Base-by-base conservation (phyloP, 257 asterid species). In the Osmanthus fragrans region DNA sequence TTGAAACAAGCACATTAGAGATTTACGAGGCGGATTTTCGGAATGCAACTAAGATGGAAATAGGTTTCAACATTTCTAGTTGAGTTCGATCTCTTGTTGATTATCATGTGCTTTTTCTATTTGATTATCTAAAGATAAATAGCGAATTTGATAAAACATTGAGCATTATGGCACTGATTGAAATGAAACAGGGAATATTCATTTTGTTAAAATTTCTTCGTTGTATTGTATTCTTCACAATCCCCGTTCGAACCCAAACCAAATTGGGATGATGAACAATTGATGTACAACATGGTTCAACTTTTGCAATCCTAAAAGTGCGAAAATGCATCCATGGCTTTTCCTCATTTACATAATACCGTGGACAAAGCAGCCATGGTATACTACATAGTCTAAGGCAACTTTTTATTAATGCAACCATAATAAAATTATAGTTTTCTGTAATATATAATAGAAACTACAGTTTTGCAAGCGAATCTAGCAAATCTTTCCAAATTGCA, bases 401-500 rank as follows among this genome's bases (percentile, higher is more conserved):
- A 63, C 69, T 63, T 60, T 29, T 60, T 63, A 63, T 63, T 63
- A 63, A 63, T 63, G 36, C 34, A 63, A 63, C 33, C 69, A 25
- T 5, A 63, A 63, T 6, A 63, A 27, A 42, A 63, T 25, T 23
- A 21, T 21, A 12, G 23, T 23, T 63, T 21, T 60, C 69, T 63
- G 69, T 25, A 63, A 23, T 25, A 23, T 25, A 63, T 11, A 7
- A 27, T 63, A 25, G 25, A 63, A 63, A 11, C 69, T 63, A 27
- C 30, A 58, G 56, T 47, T 54, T 2, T 7, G 64, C 64, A 54
- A 25, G 12, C 19, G 64, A 54, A 54, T 12, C 32, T 63, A 63
- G 69, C 33, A 63, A 25, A 63, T 63, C 34, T 63, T 63, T 5
- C 56, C 73, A 33, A 18, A 9, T 37, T n/a, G 49, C 51, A 34